Evolutionary conservation across 331 rosid species (phyloP), one percentile per base, ranked within the genome.

Genomic region (Acacia concinna): DNA sequence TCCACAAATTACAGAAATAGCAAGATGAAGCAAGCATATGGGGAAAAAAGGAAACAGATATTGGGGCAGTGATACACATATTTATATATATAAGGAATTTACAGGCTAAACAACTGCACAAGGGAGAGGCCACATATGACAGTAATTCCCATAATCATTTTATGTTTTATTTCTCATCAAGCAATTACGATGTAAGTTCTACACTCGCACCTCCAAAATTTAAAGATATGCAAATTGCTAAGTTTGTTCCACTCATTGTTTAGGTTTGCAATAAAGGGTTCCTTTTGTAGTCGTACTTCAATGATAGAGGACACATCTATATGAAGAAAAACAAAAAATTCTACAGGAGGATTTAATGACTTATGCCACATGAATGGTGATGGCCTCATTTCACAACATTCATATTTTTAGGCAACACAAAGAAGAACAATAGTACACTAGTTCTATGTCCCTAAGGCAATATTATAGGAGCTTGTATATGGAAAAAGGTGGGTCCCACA

Each of bases 41-140:
- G 56, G 6, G 6, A 1, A 8, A 13, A 41, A 68, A 10, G 65
- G 74, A 38, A 70, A 59, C 34, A 59, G 32, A 38, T 13, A 25
- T 27, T 15, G 41, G 46, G 23, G 71, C 59, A 77, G 66, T 30
- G 54, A 51, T n/a, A n/a, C n/a, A n/a, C n/a, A n/a, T n/a, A n/a
- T n/a, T n/a, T n/a, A n/a, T n/a, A n/a, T n/a, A n/a, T n/a, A n/a
- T n/a, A n/a, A n/a, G 15, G 2, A 5, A 66, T 51, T 73, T 52
- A 43, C 46, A 28, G 20, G 57, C n/a, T n/a, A 62, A 69, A 25
- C 1, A 54, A n/a, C 71, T 25, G 82, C 44, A 81, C 47, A 27
- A 86, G 38, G 20, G 97, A 87, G 54, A 93, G 83, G 23, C 94
- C 92, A 7, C 94, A 91, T 10, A 90, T 80, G 30, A 93, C 88